Percentiles rank a stretch among this genome's conserved stretches.
phyloP scores from a whole-genome alignment of 2,329 filamentous ascomycete genomes.

The Ophiostoma angusticollis region DNA sequence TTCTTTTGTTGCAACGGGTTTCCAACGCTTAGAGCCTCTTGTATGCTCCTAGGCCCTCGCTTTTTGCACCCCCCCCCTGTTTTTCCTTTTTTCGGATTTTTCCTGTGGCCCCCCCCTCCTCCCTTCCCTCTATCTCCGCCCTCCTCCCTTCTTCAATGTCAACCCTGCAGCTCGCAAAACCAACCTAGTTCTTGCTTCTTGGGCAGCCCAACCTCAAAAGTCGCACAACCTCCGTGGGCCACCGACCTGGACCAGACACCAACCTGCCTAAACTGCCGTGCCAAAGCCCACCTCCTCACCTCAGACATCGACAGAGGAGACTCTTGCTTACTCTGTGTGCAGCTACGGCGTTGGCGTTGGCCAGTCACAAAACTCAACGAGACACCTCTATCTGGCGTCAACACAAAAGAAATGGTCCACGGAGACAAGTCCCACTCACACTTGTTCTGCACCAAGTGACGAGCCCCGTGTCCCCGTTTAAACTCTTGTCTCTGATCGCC shows the following conservation, averaged over 20 bases:
- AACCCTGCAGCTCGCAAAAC: constrained; percentile 22
- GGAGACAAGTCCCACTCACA: constrained; percentile 10
- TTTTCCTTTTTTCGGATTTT: constrained; percentile 5
- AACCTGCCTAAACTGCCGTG: constrained; percentile 18
- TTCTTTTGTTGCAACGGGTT: too few relatives aligned
- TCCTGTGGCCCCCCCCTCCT: too few relatives aligned
- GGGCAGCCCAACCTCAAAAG: constrained; percentile 25
- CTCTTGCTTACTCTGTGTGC: too few relatives aligned
- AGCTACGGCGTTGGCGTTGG: too few relatives aligned
- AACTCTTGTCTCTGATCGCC: constrained; percentile 13
- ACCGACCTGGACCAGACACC: constrained; percentile 27
- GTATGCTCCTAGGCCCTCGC: not conserved
- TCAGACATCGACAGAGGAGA: too few relatives aligned
- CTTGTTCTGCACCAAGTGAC: constrained; percentile 10
- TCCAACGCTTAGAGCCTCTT: too few relatives aligned
- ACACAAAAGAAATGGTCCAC: constrained; percentile 2
- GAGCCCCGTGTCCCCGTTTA: constrained; percentile 12
- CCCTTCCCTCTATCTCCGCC: too few relatives aligned
- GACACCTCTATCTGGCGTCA: constrained; percentile 1
- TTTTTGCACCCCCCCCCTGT: constrained; percentile 21
- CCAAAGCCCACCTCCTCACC: constrained; percentile 6
- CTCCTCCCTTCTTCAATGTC: constrained; percentile 15
- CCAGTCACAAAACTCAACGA: not conserved
- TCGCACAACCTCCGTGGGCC: constrained; percentile 37
- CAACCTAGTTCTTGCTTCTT: constrained; percentile 23